Evolutionary conservation across 2,329 filamentous ascomycete species (phyloP), one percentile per base, ranked within the genome.

Genomic region (Ceratocystis lukuohia): DNA sequence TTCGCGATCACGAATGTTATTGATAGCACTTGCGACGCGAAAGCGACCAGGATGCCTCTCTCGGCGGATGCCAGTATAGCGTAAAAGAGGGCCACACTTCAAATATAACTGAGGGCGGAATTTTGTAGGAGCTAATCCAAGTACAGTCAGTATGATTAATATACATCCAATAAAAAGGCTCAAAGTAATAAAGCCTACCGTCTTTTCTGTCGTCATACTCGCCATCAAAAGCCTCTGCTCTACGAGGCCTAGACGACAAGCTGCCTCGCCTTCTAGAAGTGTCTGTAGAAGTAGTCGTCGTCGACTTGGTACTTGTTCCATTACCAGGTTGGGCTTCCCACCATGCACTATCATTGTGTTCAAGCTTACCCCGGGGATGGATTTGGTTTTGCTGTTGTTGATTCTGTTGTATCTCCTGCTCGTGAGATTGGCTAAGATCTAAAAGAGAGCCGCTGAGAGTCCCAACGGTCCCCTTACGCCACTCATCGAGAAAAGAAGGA

Each of bases 81-180:
- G 86, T 69, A 99, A 78, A 25, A 99, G 78, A 5, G 94, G 94
- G 0, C 94, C 94, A 72, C 93, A 96, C 75, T 91, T 92, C 65
- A 99, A 79, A 73, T 89, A 92, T 46, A 99, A 76, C 2, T 84
- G 82, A 25, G 94, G 94, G 70, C 88, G 88, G 75, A 97, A 99
- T 67, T 82, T 82, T 20, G 88, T 90, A 17, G 83, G 82, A 48
- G 77, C 79, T 81, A 59, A n/a, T 37, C 12, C 25, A 37, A 8
- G 56, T n/a, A 20, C 3, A 46, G 50, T 28, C 44, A 59, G 56
- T 30, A 33, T 59, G 33, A n/a, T 33, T 17, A 5, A 7, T 25
- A 37, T 17, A 3, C 5, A n/a, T 20, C 25, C 28, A 65, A 37
- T 30, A n/a, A 15, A 56, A 8, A 28, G 6, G 33, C 50, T 37